Evolutionary conservation across 257 asterid species (phyloP).

Genomic region (Solanum chmielewskii): DNA sequence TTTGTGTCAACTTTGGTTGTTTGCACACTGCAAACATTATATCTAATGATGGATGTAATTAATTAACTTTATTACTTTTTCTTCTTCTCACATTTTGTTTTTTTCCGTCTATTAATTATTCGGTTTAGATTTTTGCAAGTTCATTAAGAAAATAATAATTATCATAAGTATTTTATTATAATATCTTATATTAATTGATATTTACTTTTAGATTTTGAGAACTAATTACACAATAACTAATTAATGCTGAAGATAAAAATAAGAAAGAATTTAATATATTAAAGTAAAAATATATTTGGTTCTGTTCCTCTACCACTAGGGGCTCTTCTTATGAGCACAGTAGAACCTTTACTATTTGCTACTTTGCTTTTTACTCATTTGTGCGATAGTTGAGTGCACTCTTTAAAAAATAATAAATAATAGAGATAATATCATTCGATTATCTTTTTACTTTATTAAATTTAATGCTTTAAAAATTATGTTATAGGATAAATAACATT

Average conservation of each 20-base stretch:
- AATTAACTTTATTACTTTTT: not conserved
- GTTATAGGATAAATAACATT: no score
- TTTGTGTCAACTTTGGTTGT: not conserved
- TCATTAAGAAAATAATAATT: no score
- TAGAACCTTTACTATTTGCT: not conserved
- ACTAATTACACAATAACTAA: not conserved
- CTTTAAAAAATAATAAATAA: no score
- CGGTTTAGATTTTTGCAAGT: not conserved
- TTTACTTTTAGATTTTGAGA: not conserved
- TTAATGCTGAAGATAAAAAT: not conserved
- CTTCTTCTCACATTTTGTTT: not conserved
- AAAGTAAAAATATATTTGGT: not conserved
- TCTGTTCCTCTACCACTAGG: not conserved
- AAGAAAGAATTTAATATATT: not conserved
- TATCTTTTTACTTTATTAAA: no score
- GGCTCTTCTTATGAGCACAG: not conserved
- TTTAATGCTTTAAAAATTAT: no score
- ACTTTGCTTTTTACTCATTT: not conserved
- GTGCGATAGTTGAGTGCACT: no score
- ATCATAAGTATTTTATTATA: not conserved
- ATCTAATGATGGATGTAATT: not conserved
- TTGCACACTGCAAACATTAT: not conserved
- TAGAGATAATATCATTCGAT: no score
- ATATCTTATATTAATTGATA: not conserved
- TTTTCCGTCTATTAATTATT: not conserved